Evolutionary conservation across 2,329 filamentous ascomycete species (phyloP).

Genomic region (Aspergillus latus): DNA sequence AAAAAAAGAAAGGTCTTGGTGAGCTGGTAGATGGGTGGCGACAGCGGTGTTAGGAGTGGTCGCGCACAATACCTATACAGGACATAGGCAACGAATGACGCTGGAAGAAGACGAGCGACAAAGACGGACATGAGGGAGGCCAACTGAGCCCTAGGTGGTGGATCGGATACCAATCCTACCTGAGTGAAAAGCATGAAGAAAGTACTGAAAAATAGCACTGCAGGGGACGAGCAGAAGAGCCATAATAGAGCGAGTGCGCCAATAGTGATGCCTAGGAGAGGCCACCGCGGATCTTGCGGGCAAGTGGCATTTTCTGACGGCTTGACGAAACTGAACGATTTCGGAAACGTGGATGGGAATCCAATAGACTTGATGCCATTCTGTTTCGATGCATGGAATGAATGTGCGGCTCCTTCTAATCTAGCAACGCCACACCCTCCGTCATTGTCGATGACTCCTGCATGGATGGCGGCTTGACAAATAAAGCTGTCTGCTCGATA

Average conservation of each 20-base stretch:
- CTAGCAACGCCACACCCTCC: slow-evolving; percentile 82
- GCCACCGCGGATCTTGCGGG: slow-evolving; percentile 79
- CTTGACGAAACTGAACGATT: slow-evolving; percentile 75
- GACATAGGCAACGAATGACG: slow-evolving; percentile 82
- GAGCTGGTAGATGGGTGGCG: slow-evolving; percentile 61
- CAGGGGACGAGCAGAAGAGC: slow-evolving; percentile 75
- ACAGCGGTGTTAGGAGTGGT: slow-evolving; percentile 69
- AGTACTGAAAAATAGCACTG: slow-evolving; percentile 78
- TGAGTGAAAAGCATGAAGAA: slow-evolving; percentile 87
- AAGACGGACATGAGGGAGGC: slow-evolving; percentile 73
- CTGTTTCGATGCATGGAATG: slow-evolving; percentile 63
- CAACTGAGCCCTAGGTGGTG: slow-evolving; percentile 67
- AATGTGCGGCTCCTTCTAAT: slow-evolving; percentile 66
- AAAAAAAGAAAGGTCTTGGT: slow-evolving; percentile 92
- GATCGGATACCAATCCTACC: slow-evolving; percentile 84
- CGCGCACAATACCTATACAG: slow-evolving; percentile 81
- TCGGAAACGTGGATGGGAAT: slow-evolving; percentile 88
- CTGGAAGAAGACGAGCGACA: slow-evolving; percentile 79
- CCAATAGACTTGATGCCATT: slow-evolving; percentile 73
- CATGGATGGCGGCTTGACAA: slow-evolving; percentile 80
- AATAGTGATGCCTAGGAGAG: slow-evolving; percentile 75
- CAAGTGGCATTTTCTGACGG: slow-evolving; percentile 56
- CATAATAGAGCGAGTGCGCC: slow-evolving; percentile 76
- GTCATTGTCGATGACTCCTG: slow-evolving; percentile 70
- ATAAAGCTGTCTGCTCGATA: slow-evolving; percentile 91